A percentile compares a stretch with the other conserved stretches of the same genome.
Conservation (phyloP, 1,284 basidiomycete genomes). For the Kwoniella shivajii region DNA sequence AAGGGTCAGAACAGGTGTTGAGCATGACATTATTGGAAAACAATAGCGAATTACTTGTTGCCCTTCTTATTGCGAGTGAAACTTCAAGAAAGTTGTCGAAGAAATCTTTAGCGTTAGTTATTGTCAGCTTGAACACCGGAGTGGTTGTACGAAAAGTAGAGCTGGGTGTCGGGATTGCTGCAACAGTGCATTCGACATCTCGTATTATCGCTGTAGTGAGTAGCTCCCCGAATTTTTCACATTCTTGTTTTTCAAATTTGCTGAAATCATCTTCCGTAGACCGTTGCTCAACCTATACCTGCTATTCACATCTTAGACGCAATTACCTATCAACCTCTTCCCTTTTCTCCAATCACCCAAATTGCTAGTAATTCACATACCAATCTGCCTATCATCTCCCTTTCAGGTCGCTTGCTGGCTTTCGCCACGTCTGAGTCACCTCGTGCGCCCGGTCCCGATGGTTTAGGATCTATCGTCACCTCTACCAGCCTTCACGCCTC, state of each 20-base stretch:
- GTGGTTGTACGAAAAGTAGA: constrained; percentile 32
- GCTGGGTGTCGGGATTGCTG: constrained; percentile 30
- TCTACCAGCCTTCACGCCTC: constrained; percentile 10
- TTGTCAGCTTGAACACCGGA: constrained; percentile 33
- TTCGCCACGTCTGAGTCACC: constrained; percentile 35
- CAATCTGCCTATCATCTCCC: constrained; percentile 29
- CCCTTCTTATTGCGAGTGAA: not conserved
- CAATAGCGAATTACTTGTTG: not conserved
- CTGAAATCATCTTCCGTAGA: no score
- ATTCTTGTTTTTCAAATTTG: not conserved
- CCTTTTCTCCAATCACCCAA: constrained; percentile 11
- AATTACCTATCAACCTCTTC: constrained; percentile 20
- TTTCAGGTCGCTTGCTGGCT: constrained; percentile 43
- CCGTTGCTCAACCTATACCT: constrained; percentile 33
- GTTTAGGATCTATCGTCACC: constrained; percentile 40
- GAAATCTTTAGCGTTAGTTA: constrained; percentile 22
- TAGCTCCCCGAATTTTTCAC: no score
- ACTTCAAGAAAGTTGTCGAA: constrained; percentile 2
- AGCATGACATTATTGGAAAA: constrained; percentile 11
- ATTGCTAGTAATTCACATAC: constrained; percentile 22
- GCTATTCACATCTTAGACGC: constrained; percentile 36
- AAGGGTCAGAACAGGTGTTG: constrained; percentile 3
- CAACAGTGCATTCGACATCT: constrained; percentile 20
- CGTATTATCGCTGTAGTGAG: constrained; percentile 39
- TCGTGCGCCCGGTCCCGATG: constrained; percentile 29